Evolutionary conservation across 1,139 yeast genomes (phyloP).

Genomic region (Candida frijolesensis): DNA sequence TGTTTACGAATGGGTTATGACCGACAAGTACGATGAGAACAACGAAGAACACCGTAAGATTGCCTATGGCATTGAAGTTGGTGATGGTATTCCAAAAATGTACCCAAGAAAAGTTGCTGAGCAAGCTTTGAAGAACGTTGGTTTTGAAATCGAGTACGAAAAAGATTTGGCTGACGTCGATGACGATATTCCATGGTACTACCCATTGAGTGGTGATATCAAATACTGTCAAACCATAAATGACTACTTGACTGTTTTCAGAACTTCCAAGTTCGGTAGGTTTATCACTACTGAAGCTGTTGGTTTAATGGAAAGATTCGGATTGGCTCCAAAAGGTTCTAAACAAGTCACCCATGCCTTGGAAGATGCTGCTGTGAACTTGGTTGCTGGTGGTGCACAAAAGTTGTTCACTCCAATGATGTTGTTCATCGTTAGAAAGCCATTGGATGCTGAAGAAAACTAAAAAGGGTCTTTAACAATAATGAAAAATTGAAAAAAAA

Average conservation of each 20-base stretch:
- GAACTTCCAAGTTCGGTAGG: conserved; percentile 90
- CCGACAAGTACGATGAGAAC: conserved; percentile 85
- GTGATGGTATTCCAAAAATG: conserved; percentile 99
- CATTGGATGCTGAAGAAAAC: conserved; percentile 29
- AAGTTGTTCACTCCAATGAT: conserved; percentile 95
- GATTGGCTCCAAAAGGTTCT: conserved; percentile 94
- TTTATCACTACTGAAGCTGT: conserved; percentile 78
- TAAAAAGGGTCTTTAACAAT: neutral
- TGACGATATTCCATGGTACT: conserved; percentile 96
- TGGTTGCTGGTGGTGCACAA: conserved; percentile 90
- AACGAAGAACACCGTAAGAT: conserved; percentile 91
- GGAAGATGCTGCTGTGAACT: conserved; percentile 95
- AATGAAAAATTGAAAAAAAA: neutral
- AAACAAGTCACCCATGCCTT: conserved; percentile 87
- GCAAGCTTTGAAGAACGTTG: conserved; percentile 82
- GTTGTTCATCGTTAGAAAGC: conserved; percentile 86
- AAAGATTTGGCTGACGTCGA: conserved; percentile 81
- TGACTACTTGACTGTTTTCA: conserved; percentile 82
- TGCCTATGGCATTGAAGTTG: conserved; percentile 96
- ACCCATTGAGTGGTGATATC: conserved; percentile 94
- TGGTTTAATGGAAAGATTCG: conserved; percentile 76
- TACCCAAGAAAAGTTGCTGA: conserved; percentile 82
- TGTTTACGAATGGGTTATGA: conserved; percentile 99
- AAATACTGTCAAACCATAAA: conserved; percentile 77
- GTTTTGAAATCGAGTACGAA: conserved; percentile 77